Conservation (phyloP, 2,329 filamentous ascomycete genomes). For the Xylariaceae sp. region DNA sequence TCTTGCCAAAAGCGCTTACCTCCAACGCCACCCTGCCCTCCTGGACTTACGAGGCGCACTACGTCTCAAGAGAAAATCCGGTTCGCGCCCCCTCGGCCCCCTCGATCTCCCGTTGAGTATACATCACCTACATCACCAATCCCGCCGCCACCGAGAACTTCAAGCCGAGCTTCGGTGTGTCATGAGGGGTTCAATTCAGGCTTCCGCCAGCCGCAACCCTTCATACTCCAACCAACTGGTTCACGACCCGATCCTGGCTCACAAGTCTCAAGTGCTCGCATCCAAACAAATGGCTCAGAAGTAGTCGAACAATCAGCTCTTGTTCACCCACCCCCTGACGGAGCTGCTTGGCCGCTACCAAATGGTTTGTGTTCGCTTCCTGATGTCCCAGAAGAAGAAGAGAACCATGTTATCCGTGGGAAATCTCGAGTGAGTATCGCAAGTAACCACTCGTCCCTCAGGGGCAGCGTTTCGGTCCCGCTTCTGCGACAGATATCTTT, state of each 20-base stretch:
- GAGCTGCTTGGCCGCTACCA: constrained; percentile 42
- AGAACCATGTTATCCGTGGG: constrained; percentile 36
- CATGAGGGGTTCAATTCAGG: constrained; percentile 40
- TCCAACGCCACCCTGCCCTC: constrained; percentile 22
- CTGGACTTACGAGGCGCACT: constrained; percentile 33
- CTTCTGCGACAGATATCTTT: constrained; percentile 43
- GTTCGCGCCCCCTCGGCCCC: constrained; percentile 44
- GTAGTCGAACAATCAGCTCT: no score
- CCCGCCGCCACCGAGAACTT: constrained; percentile 47
- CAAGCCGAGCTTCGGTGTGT: constrained; percentile 48
- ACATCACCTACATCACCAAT: constrained; percentile 39
- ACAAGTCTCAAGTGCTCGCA: constrained; percentile 4
- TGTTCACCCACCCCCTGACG: no score
- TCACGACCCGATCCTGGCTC: constrained; percentile 6
- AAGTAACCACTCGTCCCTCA: constrained; percentile 48
- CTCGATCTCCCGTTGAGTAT: constrained; percentile 40
- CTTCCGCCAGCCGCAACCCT: constrained; percentile 42
- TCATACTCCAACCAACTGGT: constrained; percentile 20
- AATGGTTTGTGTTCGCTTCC: constrained; percentile 42
- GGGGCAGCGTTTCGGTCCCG: constrained; percentile 53
- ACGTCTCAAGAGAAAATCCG: constrained; percentile 48
- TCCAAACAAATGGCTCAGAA: constrained; percentile 6
- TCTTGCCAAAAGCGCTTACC: constrained; percentile 16
- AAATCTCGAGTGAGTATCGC: constrained; percentile 40
- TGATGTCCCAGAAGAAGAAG: constrained; percentile 62